These are phyloP conservation scores for Leccinum subfulvum DNA, from an alignment of 1,284 basidiomycete species.

Conservation along the genomic window DNA sequence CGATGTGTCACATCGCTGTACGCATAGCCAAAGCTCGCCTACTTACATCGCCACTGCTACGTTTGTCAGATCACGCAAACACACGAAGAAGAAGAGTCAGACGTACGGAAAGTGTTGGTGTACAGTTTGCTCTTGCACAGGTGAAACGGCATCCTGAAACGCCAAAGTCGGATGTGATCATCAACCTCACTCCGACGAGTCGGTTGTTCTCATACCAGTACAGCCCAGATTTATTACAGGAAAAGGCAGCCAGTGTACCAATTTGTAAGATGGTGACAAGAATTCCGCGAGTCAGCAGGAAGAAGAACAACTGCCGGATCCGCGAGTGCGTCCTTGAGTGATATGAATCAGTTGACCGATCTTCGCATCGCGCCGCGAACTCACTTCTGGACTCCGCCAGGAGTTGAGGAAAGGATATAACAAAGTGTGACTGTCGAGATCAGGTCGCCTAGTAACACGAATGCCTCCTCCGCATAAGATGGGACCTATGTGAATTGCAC, in stretches of 20 bases:
- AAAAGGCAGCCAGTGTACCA: neutral
- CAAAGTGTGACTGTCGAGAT: slow-evolving; percentile 13
- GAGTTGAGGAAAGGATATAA: slow-evolving; percentile 14
- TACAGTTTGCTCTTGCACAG: slow-evolving; percentile 16
- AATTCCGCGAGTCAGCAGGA: slow-evolving; percentile 17
- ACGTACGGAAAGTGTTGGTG: slow-evolving; percentile 11
- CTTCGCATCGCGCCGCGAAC: neutral
- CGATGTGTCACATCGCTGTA: neutral
- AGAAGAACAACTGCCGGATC: slow-evolving; percentile 11
- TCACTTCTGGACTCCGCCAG: slow-evolving; percentile 7
- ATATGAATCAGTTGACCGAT: neutral
- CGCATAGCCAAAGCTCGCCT: neutral
- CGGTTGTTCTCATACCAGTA: slow-evolving; percentile 11
- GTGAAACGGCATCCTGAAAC: slow-evolving; percentile 10
- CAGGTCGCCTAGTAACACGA: slow-evolving; percentile 7
- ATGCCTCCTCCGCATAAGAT: slow-evolving; percentile 6
- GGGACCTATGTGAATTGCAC: neutral
- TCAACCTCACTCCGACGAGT: neutral
- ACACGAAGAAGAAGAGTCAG: neutral
- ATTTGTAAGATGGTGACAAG: slow-evolving; percentile 16
- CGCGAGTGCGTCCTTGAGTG: slow-evolving; percentile 8
- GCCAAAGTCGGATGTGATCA: neutral
- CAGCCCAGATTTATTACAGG: neutral
- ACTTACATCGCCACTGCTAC: slow-evolving; percentile 12
- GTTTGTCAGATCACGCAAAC: slow-evolving; percentile 1